Evolutionary conservation across 176 grass and related monocot species (phyloP).

Genomic region (Hsuehochloa calcarea): DNA sequence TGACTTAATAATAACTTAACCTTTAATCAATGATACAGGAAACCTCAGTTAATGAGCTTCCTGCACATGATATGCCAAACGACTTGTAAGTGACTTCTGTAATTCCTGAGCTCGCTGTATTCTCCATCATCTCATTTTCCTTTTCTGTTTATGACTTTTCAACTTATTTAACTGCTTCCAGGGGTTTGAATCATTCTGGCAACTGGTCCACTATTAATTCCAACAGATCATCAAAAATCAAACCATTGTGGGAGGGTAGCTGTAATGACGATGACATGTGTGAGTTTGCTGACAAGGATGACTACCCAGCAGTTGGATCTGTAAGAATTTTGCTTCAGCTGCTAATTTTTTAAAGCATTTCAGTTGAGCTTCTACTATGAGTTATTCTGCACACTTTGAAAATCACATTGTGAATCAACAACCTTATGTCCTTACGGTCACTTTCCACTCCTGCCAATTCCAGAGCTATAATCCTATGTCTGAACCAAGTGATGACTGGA

Average conservation of each 20-base stretch:
- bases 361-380: slow-evolving; percentile 18
- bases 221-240: slow-evolving; percentile 44
- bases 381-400: slow-evolving; percentile 12
- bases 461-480: slow-evolving; percentile 92
- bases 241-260: slow-evolving; percentile 61
- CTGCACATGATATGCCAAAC: slow-evolving; percentile 35
- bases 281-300: slow-evolving; percentile 64
- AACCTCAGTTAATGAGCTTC: slow-evolving; percentile 40
- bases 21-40: slow-evolving; percentile 45
- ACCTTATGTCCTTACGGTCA: slow-evolving; percentile 15
- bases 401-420: background rate
- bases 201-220: slow-evolving; percentile 52
- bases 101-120: background rate
- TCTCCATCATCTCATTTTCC: background rate
- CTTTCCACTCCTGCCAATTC: slow-evolving; percentile 16
- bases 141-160: background rate
- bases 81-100: slow-evolving; percentile 48
- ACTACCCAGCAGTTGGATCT: slow-evolving; percentile 58
- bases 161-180: slow-evolving; percentile 35
- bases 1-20: slow-evolving; percentile 23
- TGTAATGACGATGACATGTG: slow-evolving; percentile 78
- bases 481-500: slow-evolving; percentile 81
- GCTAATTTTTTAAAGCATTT: slow-evolving; percentile 31
- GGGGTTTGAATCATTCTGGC: slow-evolving; percentile 44
- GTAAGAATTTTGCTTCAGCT: slow-evolving; percentile 56